A percentile compares a stretch with the other conserved stretches of the same genome.
Evolutionary conservation across 2,329 filamentous ascomycete species (phyloP).

Genomic region (Pseudovirgaria hyperparasitica): DNA sequence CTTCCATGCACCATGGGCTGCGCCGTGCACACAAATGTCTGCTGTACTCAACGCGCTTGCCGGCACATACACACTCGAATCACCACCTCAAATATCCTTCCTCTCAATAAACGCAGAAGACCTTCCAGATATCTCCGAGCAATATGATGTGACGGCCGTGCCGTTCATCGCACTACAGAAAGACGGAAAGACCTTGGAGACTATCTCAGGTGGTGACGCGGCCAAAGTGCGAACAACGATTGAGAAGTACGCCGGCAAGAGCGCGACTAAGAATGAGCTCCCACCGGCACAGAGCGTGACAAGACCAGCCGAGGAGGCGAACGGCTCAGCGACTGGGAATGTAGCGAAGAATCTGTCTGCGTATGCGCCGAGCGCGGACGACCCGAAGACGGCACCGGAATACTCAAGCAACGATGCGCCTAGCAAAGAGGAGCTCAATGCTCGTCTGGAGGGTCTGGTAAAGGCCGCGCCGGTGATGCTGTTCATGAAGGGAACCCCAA

Average conservation of each 20-base stretch:
- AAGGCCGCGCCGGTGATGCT: constrained; percentile 96
- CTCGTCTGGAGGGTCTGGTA: constrained; percentile 69
- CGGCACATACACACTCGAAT: constrained; percentile 62
- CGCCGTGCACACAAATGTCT: constrained; percentile 88
- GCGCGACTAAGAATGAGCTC: constrained; percentile 22
- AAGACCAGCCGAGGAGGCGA: constrained; percentile 28
- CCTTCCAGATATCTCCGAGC: constrained; percentile 78
- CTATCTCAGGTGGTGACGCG: constrained; percentile 81
- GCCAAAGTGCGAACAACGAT: constrained; percentile 74
- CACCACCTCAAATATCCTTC: constrained; percentile 62
- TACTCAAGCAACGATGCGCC: constrained; percentile 29
- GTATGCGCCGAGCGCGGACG: constrained; percentile 30
- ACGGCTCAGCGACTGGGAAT: constrained; percentile 19
- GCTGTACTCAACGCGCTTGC: constrained; percentile 77
- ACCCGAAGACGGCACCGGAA: constrained; percentile 35
- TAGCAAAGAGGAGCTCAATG: constrained; percentile 71
- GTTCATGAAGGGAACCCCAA: constrained; percentile 96
- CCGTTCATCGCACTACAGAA: constrained; percentile 80
- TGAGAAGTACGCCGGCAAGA: constrained; percentile 59
- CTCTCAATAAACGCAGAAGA: constrained; percentile 90
- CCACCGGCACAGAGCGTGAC: constrained; percentile 30
- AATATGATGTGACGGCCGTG: constrained; percentile 88
- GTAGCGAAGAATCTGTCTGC: constrained; percentile 28
- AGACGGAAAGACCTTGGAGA: constrained; percentile 64
- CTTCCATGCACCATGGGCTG: constrained; percentile 95